Evolutionary conservation across 2,329 filamentous ascomycete genomes (phyloP).

Genomic region (Hypoxylon sp.): DNA sequence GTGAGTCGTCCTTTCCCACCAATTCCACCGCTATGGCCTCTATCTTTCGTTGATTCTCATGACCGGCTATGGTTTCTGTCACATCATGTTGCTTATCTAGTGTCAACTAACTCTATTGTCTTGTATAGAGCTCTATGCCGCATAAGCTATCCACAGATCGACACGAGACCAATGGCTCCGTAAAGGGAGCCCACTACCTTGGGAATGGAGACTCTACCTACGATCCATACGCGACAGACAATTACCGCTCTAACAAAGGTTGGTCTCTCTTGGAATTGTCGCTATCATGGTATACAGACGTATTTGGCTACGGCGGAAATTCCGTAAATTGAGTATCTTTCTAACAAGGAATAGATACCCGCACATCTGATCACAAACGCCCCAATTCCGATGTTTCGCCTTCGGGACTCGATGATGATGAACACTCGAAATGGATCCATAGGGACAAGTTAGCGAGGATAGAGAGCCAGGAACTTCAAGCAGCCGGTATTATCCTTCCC

Average conservation of each 20-base stretch:
- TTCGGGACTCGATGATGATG: conserved; percentile 60
- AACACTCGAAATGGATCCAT: conserved; percentile 86
- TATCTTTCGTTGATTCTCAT: conserved; percentile 2
- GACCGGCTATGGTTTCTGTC: neutral
- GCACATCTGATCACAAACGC: conserved; percentile 50
- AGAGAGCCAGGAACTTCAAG: conserved; percentile 84
- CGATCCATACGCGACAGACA: conserved; percentile 48
- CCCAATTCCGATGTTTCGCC: conserved; percentile 52
- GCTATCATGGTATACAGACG: neutral
- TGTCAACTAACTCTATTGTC: conserved; percentile 30
- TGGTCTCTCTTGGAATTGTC: conserved; percentile 17
- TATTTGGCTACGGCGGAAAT: neutral
- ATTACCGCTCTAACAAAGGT: conserved; percentile 50
- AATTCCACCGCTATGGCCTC: neutral
- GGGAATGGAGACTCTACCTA: conserved; percentile 46
- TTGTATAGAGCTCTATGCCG: conserved; percentile 46
- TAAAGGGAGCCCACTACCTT: conserved; percentile 32
- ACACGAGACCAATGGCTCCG: conserved; percentile 46
- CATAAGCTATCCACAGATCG: conserved; percentile 47
- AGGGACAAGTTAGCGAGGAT: conserved; percentile 86
- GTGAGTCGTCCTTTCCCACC: conserved; percentile 43
- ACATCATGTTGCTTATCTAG: conserved; percentile 1
- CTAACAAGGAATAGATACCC: conserved; percentile 48
- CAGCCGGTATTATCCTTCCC: conserved; percentile 78
- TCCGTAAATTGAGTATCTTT: neutral